These are phyloP conservation scores for Guadua angustifolia DNA, from an alignment of 176 grass and related monocot species.

Conservation along the genomic window DNA sequence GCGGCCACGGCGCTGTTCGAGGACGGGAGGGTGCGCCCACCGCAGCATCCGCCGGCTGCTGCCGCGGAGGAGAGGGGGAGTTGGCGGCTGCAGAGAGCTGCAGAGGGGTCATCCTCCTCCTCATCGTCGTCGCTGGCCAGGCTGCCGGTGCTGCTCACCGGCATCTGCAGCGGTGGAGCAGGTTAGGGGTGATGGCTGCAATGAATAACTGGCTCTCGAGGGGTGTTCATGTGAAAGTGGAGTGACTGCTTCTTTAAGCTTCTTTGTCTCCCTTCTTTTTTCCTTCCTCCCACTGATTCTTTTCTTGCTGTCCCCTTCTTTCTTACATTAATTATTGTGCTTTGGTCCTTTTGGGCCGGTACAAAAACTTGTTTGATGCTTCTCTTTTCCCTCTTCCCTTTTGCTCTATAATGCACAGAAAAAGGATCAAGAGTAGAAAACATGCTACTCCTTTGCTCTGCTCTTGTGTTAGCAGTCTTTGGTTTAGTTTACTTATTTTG, in stretches of 20 bases:
- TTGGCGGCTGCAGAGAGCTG: slow-evolving; percentile 36
- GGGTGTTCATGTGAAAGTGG: slow-evolving; percentile 35
- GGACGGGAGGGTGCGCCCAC: slow-evolving; percentile 68
- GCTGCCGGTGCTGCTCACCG: slow-evolving; percentile 73
- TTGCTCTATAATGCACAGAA: neutral
- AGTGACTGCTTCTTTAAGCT: neutral
- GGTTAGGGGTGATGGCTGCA: slow-evolving; percentile 30
- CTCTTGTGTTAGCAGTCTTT: neutral
- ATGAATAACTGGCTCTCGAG: neutral
- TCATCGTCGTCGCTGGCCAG: slow-evolving; percentile 47
- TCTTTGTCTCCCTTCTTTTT: neutral
- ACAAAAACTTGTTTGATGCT: neutral
- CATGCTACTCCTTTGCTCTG: neutral
- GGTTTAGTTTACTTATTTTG: neutral
- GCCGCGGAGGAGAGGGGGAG: slow-evolving; percentile 36
- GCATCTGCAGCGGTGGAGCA: slow-evolving; percentile 78
- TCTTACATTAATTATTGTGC: slow-evolving; percentile 12
- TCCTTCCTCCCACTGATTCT: neutral
- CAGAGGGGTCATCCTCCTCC: slow-evolving; percentile 20
- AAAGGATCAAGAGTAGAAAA: neutral
- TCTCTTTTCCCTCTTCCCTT: neutral
- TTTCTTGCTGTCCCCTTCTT: neutral
- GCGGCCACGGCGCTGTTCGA: slow-evolving; percentile 64
- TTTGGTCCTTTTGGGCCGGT: slow-evolving; percentile 17
- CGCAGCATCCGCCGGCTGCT: neutral